These are phyloP conservation scores for Puccinia triticina DNA, from an alignment of 1,284 basidiomycete species.

Conservation along the genomic window DNA sequence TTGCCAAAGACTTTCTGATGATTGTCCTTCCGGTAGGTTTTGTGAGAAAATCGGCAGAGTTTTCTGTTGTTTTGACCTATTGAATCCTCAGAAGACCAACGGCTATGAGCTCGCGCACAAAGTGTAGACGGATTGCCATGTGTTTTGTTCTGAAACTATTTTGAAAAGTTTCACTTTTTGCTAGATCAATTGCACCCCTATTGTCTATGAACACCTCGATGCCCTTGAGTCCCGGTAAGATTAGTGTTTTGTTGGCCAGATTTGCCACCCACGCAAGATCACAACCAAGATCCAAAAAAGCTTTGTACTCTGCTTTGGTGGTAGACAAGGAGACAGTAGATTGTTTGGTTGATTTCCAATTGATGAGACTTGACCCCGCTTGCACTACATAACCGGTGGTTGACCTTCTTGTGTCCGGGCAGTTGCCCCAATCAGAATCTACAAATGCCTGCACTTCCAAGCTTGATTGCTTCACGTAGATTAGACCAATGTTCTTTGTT, in stretches of 20 bases:
- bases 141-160: too few species aligned
- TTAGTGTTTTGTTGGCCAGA: background rate
- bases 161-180: background rate
- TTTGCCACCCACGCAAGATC: background rate
- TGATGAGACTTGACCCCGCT: background rate
- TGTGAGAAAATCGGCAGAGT: too few species aligned
- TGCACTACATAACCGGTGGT: background rate
- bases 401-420: too few species aligned
- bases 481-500: background rate
- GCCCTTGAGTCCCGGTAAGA: background rate
- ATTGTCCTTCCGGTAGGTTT: background rate
- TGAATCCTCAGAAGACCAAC: too few species aligned
- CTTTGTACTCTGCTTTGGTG: conserved; percentile 2
- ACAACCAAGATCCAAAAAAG: background rate
- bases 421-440: too few species aligned
- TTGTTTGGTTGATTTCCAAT: background rate
- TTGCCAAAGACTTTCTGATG: too few species aligned
- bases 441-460: too few species aligned
- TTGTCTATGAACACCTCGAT: background rate
- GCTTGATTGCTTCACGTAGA: background rate
- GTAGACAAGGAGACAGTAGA: background rate
- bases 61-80: too few species aligned
- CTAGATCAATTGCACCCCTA: background rate
- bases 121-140: too few species aligned
- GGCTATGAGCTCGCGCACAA: too few species aligned